Base-by-base conservation (phyloP, 805 yeast species). In the Sporopachydermia lactativora region DNA sequence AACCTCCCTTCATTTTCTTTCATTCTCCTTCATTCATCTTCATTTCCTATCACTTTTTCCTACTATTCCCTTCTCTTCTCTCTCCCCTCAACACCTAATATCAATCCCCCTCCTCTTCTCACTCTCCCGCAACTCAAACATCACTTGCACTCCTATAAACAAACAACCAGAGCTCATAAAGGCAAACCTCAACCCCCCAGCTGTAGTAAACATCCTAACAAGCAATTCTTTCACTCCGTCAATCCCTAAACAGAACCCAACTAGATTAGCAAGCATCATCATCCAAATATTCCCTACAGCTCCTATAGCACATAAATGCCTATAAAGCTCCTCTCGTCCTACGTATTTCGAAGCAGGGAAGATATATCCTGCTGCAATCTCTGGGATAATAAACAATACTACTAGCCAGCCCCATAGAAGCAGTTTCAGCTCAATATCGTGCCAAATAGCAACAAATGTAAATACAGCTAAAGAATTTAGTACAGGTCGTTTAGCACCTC, bases 361-460 rank as follows among this genome's bases (percentile, higher is more conserved):
- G 3, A 63, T 19, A 14, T 50, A 37, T 3, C 84, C 72, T 13
- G 82, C 79, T 8, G 73, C 53, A 40, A 85, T 71, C 55, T 92
- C 98, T 0, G 98, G 98, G 3, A 88, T 50, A 36, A 92, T 69
- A 54, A 89, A 89, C 15, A 89, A 48, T 3, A 92, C 96, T 41
- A 89, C 69, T 18, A 84, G 60, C 96, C 96, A 88, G 6, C 99
- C 97, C 99, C 99, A 92, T 42, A 89, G 62, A 39, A 92, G 62
- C 40, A 92, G 62, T 46, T 76, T 77, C 52, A 92, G 68, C 59
- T 92, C 88, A 48, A 92, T 88, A 54, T 92, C 99, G 61, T 92
- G 99, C 99, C 99, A 92, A 19, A 92, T 64, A 2, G 98, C 97
- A 16, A 92, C 98, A 60, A 92, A 92, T 13, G 94, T 75, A 55